Percentiles rank a stretch among this genome's conserved stretches.
Evolutionary conservation across 352 stramenopile species (phyloP).

Genomic region (Pythium rishiriense): DNA sequence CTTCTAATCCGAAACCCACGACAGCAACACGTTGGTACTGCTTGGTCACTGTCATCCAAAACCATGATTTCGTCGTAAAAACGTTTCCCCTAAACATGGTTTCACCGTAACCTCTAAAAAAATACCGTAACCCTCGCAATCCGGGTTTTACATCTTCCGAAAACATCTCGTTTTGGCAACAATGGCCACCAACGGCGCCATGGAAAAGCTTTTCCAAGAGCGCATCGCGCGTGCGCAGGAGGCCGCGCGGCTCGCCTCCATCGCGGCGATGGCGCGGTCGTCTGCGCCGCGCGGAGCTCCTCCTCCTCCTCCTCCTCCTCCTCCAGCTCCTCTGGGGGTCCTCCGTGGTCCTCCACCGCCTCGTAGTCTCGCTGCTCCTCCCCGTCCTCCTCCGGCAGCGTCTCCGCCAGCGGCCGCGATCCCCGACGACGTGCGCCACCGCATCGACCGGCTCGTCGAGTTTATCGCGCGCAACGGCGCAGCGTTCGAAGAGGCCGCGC

Average conservation of each 20-base stretch:
- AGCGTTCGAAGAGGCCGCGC: conserved; percentile 51
- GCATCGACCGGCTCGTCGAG: conserved; percentile 59
- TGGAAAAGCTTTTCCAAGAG: conserved; percentile 44
- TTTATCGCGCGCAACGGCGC: conserved; percentile 60
- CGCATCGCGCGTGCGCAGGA: conserved; percentile 59
- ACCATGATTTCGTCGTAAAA: no score
- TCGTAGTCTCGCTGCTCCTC: not conserved
- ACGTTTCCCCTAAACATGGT: no score
- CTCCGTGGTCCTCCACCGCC: conserved; percentile 15
- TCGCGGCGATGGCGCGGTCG: conserved; percentile 35
- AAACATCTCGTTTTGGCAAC: no score
- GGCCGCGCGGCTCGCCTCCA: conserved; percentile 49
- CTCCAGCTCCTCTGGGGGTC: conserved; percentile 14
- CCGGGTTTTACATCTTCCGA: no score
- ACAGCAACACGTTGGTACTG: no score
- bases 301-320: conserved; percentile 1
- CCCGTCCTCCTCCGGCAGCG: conserved; percentile 11
- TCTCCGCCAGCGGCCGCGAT: conserved; percentile 23
- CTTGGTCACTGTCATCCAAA: no score
- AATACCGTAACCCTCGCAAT: no score
- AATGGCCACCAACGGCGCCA: not conserved
- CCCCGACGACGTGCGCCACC: conserved; percentile 42
- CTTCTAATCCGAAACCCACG: no score
- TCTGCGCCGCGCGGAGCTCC: not conserved
- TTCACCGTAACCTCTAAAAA: no score